Evolutionary conservation across 1,284 basidiomycete genomes (phyloP).

Genomic region (Heterobasidion annosum): DNA sequence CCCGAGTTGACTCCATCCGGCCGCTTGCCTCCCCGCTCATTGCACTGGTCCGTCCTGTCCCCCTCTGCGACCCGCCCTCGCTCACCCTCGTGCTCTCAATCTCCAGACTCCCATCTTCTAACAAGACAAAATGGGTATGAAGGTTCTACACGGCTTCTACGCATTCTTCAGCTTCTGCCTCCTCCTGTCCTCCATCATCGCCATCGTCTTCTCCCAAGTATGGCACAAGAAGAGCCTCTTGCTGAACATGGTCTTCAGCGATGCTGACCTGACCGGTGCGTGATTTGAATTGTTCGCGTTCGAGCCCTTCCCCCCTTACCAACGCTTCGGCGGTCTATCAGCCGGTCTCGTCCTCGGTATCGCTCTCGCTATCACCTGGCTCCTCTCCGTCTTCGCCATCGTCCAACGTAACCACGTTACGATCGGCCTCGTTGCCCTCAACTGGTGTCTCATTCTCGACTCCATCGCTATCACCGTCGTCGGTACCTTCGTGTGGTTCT

Average conservation of each 20-base stretch:
- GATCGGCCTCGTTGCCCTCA: conserved; percentile 60
- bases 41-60: neutral
- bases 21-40: neutral
- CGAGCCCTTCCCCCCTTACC: neutral
- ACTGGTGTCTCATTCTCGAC: conserved; percentile 61
- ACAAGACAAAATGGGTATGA: neutral
- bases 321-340: conserved; percentile 16
- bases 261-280: conserved; percentile 53
- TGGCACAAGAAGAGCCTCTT: conserved; percentile 59
- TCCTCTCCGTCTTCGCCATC: conserved; percentile 62
- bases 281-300: conserved; percentile 3
- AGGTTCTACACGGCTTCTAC: conserved; percentile 55
- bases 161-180: conserved; percentile 60
- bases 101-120: neutral
- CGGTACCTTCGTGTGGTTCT: conserved; percentile 73
- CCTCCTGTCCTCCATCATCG: conserved; percentile 55
- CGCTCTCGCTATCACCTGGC: conserved; percentile 56
- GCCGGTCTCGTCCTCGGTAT: conserved; percentile 68
- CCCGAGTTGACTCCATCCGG: neutral
- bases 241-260: conserved; percentile 59
- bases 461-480: conserved; percentile 48
- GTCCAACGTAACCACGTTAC: conserved; percentile 62
- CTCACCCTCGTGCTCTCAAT: neutral
- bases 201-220: conserved; percentile 58
- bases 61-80: neutral